Evolutionary conservation across 108 stramenopile species (phyloP), one percentile per base, ranked within the genome.

Genomic region (Chaetoceros tenuissimus): DNA sequence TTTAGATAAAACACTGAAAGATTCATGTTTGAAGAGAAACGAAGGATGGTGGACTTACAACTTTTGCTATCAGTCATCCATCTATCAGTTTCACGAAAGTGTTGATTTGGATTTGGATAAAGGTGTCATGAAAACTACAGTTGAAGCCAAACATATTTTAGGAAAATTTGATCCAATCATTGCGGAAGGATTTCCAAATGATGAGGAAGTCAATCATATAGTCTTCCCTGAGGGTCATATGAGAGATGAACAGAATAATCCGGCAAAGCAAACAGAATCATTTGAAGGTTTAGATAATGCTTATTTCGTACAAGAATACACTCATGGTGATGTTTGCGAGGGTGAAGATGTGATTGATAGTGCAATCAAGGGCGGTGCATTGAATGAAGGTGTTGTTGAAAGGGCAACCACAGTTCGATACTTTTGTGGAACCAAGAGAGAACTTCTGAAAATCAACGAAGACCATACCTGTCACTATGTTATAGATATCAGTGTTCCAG

Each of bases 391-490:
- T 3, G 73, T 70, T 22, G 66, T 83, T 2, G 69, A 82, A 28
- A 70, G 93, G 31, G 59, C 84, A 16, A 77, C 83, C 2, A 87
- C 89, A 17, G 85, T 90, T 16, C 66, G 83, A 31, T 87, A 76
- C 45, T 76, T 67, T 2, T 94, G 93, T 60, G 87, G 89, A 0
- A 74, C 59, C 24, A 49, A 17, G 0, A 57, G 71, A 31, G 74
- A 70, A 26, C 50, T 94, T 27, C 50, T 72, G 23, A 54, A 69
- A 22, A 82, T 89, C 31, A 87, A 84, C 28, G 93, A 94, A 60
- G 93, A 94, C 64, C 63, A 61, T 28, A 91, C 93, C 1, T 94
- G 93, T 58, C 93, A 94, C 58, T 94, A 94, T 57, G 57, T 89
- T 47, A 62, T 86, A 46, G 70, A 80, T 52, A 77, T 94, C 19